Evolutionary conservation across 2,329 filamentous ascomycete genomes (phyloP), one percentile per base, ranked within the genome.

Genomic region (Madurella mycetomatis): DNA sequence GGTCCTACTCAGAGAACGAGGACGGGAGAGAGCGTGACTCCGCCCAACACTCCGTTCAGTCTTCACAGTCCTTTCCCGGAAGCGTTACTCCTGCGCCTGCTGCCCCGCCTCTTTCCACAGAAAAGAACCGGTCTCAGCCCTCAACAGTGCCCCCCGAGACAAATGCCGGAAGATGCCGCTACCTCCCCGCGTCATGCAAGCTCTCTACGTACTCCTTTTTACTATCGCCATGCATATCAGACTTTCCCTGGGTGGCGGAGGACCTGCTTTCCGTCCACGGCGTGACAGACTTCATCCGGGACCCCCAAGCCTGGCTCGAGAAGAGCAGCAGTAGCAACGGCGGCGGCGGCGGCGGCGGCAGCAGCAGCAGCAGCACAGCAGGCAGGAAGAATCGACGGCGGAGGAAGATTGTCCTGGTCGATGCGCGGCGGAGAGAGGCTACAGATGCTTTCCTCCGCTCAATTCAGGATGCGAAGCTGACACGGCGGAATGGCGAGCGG

Each of bases 181-280:
- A 69, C 37, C 66, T 64, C 9, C 65, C 66, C 4, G 41, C 59
- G 0, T 51, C 65, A 9, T 81, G 79, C 55, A 62, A 66, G 1
- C 61, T 82, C 18, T 59, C 63, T 0, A 66, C 65, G 15, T 68
- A 60, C 37, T 63, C 65, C 0, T 60, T 81, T 32, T 57, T 81
- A 1, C 63, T 81, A 1, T 69, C 75, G 0, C 72, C 73, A 0
- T 73, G 70, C 47, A 70, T 79, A 15, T 63, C 73, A 12, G 54
- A 62, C 2, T 67, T 68, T 9, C 67, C 67, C 0, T 67, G 66
- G 59, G 62, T 76, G 5, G 69, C 69, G 0, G 68, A 73, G 1
- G 63, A 68, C 18, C 62, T 80, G 0, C 64, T 80, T 1, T 55
- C 59, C 1, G 62, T 62, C 0, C 79, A 82, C 41, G 77, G 76